Conservation (phyloP, 106 monocot genomes). For the Allium cepa region DNA sequence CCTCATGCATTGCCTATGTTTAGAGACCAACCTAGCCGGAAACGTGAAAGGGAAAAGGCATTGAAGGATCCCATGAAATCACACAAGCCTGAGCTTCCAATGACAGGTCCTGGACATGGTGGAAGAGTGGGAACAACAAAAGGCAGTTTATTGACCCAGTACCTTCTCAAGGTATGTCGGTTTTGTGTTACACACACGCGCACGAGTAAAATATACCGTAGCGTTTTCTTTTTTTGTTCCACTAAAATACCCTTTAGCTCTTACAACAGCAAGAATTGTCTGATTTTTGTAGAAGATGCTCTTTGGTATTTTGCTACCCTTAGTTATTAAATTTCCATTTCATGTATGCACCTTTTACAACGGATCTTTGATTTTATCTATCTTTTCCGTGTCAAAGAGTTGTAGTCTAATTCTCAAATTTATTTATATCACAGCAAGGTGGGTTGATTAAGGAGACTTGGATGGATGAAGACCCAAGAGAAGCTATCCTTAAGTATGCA, state of each 20-base stretch:
- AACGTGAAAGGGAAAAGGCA: slow-evolving; percentile 84
- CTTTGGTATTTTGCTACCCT: too few relatives aligned
- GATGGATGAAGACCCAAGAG: slow-evolving; percentile 99
- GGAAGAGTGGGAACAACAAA: slow-evolving; percentile 95
- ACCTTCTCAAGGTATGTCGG: slow-evolving; percentile 74
- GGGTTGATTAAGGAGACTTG: slow-evolving; percentile 94
- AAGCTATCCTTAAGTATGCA: slow-evolving; percentile 92
- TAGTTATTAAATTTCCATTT: too few relatives aligned
- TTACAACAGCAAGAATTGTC: too few relatives aligned
- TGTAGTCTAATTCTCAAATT: too few relatives aligned
- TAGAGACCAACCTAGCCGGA: slow-evolving; percentile 88
- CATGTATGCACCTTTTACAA: too few relatives aligned
- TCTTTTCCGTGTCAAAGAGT: too few relatives aligned
- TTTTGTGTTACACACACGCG: too few relatives aligned
- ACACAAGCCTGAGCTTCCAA: slow-evolving; percentile 86
- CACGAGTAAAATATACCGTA: too few relatives aligned
- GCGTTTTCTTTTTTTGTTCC: too few relatives aligned
- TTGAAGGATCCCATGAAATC: slow-evolving; percentile 89
- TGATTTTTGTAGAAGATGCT: too few relatives aligned
- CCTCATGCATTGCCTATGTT: slow-evolving; percentile 93
- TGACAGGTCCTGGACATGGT: slow-evolving; percentile 85
- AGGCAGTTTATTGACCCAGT: slow-evolving; percentile 92
- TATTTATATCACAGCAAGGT: slow-evolving; percentile 62
- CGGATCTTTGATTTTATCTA: too few relatives aligned
- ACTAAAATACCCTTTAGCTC: too few relatives aligned